phyloP scores from a whole-genome alignment of 306 rosid species.

The Luffa acutangula region DNA sequence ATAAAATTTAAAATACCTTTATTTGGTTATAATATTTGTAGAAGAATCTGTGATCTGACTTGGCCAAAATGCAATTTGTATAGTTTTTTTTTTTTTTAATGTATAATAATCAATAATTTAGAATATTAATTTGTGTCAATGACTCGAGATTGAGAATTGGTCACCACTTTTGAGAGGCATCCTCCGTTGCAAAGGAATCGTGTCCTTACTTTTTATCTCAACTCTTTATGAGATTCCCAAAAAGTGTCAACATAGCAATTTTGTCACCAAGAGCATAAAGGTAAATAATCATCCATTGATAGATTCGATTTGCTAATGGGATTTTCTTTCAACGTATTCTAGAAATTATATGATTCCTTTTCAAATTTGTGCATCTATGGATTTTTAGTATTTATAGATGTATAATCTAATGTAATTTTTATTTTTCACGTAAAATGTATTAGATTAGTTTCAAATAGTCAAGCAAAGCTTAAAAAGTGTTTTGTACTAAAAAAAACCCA shows the following conservation, averaged over 20 bases:
- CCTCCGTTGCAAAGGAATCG: neutral
- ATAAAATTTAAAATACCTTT: neutral
- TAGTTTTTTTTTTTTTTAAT: neutral
- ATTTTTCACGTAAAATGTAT: neutral
- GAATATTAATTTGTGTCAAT: neutral
- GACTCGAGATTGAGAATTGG: neutral
- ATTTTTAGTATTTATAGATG: neutral
- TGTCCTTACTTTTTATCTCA: neutral
- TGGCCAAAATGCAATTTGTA: neutral
- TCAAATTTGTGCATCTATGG: neutral
- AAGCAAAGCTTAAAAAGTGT: neutral
- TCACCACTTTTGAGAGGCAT: neutral
- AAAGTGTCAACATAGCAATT: neutral
- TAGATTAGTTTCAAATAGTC: neutral
- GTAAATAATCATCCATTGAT: neutral
- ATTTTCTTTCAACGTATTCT: neutral
- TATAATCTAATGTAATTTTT: neutral
- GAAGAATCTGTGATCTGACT: neutral
- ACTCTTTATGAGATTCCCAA: neutral
- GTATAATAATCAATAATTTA: neutral
- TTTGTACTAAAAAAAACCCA: too few species aligned
- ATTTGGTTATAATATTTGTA: neutral
- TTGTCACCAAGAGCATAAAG: neutral
- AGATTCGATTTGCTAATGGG: neutral
- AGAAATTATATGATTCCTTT: neutral